These are phyloP conservation scores for Massospora cicadina DNA, from an alignment of 371 early-diverging fungal species.

Conservation along the genomic window DNA sequence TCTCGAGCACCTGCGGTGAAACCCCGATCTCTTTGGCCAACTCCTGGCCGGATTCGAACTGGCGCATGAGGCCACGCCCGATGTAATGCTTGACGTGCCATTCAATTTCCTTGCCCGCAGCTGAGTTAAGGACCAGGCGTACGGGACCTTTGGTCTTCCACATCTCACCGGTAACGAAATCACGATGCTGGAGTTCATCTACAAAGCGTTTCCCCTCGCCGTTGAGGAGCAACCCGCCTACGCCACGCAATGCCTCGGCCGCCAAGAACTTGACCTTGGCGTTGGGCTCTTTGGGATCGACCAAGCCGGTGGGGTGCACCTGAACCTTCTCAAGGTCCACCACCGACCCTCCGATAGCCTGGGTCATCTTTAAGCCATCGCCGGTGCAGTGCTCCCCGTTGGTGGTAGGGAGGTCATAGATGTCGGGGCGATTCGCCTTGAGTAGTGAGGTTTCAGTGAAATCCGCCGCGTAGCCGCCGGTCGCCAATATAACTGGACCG, in stretches of 20 bases:
- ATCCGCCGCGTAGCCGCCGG: constrained; percentile 82
- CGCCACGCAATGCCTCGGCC: constrained; percentile 93
- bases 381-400: constrained; percentile 92
- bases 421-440: constrained; percentile 31
- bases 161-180: constrained; percentile 71
- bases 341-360: constrained; percentile 60
- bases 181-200: constrained; percentile 82
- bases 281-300: constrained; percentile 76
- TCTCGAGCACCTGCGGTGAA: constrained; percentile 35
- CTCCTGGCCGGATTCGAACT: constrained; percentile 47
- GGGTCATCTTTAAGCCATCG: constrained; percentile 85
- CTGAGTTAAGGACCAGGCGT: constrained; percentile 66
- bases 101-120: constrained; percentile 74
- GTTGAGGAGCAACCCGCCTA: constrained; percentile 73
- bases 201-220: constrained; percentile 80
- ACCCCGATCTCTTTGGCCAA: constrained; percentile 72
- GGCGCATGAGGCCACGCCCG: constrained; percentile 76
- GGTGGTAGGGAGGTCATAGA: constrained; percentile 57
- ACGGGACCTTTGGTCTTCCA: constrained; percentile 67
- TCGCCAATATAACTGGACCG: constrained; percentile 79
- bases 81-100: constrained; percentile 90
- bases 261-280: constrained; percentile 78
- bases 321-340: constrained; percentile 93
- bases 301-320: constrained; percentile 93
- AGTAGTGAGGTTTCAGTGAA: constrained; percentile 43